Base-by-base conservation (phyloP, 208 protist genomes). In the Trypanosoma platydactyli region DNA sequence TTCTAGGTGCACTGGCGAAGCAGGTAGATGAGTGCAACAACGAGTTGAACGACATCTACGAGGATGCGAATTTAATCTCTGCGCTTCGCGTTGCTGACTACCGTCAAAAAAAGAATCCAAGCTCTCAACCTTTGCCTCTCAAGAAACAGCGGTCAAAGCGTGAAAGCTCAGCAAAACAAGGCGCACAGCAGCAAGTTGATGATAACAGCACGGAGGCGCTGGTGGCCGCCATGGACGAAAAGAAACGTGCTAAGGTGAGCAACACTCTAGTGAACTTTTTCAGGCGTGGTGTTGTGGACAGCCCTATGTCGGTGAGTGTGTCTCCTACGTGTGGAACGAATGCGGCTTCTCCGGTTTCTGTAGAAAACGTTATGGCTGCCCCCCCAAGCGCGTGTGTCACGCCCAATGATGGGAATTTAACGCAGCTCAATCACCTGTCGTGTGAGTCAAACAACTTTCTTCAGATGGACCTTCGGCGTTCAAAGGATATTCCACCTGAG, bases 401-500 rank as follows among this genome's bases (percentile, higher is more conserved):
- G 7, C 24, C 16, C 41, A 16, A 35, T 7, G 5, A 15, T 4
- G 3, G 56, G 38, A 2, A 48, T 18, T 11, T 33, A 57, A n/a
- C 51, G 44, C 15, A 25, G 13, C 3, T 5, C 68, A 25, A 3
- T 38, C 4, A 29, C 6, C 18, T 29, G 46, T 12, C 4, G 16
- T 18, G 27, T 42, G 42, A 13, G 41, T 55, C 11, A 44, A 53
- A 4, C 27, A 44, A 20, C 3, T 49, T 33, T 25, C 1, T 24
- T 6, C 44, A 7, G 27, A 20, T 20, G 1, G 59, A 64, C 5
- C 46, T 44, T 1, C 60, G 69, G 3, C 54, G 69, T 5, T 77
- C 76, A 29, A 65, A 67, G 18, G 81, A 87, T 29, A 73, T 87
- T 27, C 77, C 81, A 7, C 40, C 46, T 5, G 71, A 69, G 18